Percentiles rank a stretch among this genome's conserved stretches.
These are phyloP conservation scores for Emergomyces pasteurianus DNA, from an alignment of 2,329 filamentous ascomycete genomes.

Conservation along the genomic window DNA sequence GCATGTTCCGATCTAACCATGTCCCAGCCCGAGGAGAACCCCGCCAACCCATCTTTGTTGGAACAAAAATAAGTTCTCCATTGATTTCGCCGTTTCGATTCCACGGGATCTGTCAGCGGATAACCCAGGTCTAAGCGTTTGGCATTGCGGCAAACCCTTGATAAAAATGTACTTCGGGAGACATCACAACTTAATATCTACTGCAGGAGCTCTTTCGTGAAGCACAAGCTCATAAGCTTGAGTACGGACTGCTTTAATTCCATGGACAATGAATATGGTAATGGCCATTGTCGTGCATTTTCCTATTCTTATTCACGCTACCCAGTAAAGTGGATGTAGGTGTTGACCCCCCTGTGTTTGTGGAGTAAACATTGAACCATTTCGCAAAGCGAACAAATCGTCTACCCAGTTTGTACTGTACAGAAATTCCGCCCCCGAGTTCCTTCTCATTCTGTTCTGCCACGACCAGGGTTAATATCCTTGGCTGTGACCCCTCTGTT, in stretches of 20 bases:
- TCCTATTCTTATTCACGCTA: not conserved
- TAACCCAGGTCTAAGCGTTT: not conserved
- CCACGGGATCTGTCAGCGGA: not conserved
- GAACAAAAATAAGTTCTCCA: not conserved
- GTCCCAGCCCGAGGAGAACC: not conserved
- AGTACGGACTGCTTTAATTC: not conserved
- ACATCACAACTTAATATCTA: not conserved
- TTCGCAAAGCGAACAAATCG: not conserved
- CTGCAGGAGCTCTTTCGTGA: too few relatives aligned
- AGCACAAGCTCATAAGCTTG: too few relatives aligned
- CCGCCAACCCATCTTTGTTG: not conserved
- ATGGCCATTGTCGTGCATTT: not conserved
- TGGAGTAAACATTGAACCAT: not conserved
- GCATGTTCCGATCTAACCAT: not conserved
- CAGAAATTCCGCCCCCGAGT: not conserved
- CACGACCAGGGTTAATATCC: not conserved
- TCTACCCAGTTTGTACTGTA: not conserved
- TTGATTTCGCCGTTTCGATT: not conserved
- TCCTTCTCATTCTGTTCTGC: not conserved
- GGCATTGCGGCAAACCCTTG: not conserved
- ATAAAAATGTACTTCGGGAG: not conserved
- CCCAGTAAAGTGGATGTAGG: not conserved
- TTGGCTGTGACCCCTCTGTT: not conserved
- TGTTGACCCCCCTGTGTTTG: not conserved
- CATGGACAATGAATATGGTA: not conserved